Percentiles rank a stretch among this genome's conserved stretches.
Conservation (phyloP, 169 alveolate genomes). For the Eimeria acervulina region DNA sequence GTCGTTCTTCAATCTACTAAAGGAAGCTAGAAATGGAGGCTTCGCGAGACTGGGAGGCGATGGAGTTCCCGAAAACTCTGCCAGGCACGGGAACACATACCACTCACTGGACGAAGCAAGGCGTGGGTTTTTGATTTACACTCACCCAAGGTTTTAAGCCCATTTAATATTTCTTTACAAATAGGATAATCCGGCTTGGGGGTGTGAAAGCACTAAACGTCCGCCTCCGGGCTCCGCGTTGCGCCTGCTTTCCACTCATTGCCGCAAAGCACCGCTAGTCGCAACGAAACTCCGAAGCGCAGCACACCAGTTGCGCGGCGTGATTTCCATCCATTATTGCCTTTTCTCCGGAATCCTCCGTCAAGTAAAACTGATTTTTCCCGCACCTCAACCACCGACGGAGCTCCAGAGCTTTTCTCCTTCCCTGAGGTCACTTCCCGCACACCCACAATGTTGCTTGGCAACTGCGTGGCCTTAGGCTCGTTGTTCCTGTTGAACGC, state of each 20-base stretch:
- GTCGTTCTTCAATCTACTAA: neutral
- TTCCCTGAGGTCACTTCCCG: conserved; percentile 48
- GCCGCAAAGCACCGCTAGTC: conserved; percentile 47
- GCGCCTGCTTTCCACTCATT: conserved; percentile 29
- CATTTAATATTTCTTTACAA: neutral
- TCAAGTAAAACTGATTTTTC: neutral
- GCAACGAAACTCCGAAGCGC: neutral
- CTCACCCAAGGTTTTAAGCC: no score
- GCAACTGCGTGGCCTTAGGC: conserved; percentile 59
- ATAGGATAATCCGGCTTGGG: neutral
- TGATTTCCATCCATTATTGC: neutral
- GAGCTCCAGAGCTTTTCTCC: conserved; percentile 9
- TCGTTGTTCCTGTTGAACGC: conserved; percentile 12
- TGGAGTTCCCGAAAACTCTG: neutral
- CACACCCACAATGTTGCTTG: conserved; percentile 62
- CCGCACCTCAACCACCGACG: neutral
- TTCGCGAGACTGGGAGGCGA: conserved; percentile 23
- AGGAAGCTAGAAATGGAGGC: neutral
- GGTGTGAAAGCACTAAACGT: neutral
- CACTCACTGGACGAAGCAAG: neutral
- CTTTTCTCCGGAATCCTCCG: conserved; percentile 17
- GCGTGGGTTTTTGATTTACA: neutral
- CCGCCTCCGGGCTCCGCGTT: conserved; percentile 2
- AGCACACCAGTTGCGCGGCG: neutral
- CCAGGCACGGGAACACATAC: neutral